Evolutionary conservation across 345 rosid genomes (phyloP).

Genomic region (Geranium brycei): DNA sequence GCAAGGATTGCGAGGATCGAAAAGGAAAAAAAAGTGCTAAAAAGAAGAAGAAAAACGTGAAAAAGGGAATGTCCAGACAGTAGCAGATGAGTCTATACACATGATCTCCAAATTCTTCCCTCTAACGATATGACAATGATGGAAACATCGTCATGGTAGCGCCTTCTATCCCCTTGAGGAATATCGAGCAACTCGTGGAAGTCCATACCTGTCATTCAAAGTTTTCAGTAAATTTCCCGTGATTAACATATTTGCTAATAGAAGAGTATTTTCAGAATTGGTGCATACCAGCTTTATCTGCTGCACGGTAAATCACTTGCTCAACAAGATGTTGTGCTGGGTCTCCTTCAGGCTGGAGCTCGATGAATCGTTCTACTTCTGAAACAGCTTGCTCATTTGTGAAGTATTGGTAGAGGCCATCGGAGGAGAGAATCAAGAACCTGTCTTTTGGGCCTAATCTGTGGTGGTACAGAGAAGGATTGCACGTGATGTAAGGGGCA

Average conservation of each 20-base stretch:
- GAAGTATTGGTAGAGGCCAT: conserved; percentile 87
- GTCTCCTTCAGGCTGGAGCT: conserved; percentile 90
- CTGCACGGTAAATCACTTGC: conserved; percentile 83
- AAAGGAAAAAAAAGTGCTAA: background rate
- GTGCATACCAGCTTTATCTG: conserved; percentile 81
- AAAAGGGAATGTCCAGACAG: no score
- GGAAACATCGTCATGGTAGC: conserved; percentile 89
- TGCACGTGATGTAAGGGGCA: conserved; percentile 65
- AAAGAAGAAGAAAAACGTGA: no score
- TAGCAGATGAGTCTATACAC: conserved; percentile 33
- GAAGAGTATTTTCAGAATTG: background rate
- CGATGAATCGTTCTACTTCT: conserved; percentile 76
- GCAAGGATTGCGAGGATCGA: background rate
- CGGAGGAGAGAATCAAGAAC: conserved; percentile 75
- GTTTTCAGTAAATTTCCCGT: background rate
- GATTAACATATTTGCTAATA: background rate
- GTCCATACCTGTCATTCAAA: conserved; percentile 56
- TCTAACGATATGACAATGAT: conserved; percentile 80
- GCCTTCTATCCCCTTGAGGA: conserved; percentile 82
- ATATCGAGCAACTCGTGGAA: conserved; percentile 76
- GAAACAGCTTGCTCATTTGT: conserved; percentile 88
- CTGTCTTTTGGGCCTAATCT: conserved; percentile 68
- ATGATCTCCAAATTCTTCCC: conserved; percentile 94
- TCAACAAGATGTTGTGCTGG: conserved; percentile 95
- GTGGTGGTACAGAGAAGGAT: conserved; percentile 81